phyloP scores from a whole-genome alignment of 306 rosid species.

The Herpetospermum pedunculosum region DNA sequence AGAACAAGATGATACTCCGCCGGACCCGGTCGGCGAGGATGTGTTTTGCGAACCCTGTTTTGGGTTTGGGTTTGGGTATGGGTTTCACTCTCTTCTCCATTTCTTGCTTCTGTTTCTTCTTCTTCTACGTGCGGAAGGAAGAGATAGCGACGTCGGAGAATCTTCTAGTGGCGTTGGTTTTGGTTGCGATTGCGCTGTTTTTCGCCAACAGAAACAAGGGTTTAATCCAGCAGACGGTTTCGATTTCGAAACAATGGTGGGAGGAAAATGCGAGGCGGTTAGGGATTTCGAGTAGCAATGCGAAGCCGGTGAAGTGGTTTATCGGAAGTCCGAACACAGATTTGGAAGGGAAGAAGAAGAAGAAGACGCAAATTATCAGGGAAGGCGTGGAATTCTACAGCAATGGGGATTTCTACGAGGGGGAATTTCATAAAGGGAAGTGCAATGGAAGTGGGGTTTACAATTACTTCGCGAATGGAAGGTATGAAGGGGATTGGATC shows the following conservation, averaged over 20 bases:
- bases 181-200: slow-evolving; percentile 70
- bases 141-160: slow-evolving; percentile 71
- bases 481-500: slow-evolving; percentile 94
- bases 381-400: slow-evolving; percentile 96
- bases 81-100: slow-evolving; percentile 29
- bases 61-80: slow-evolving; percentile 23
- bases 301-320: slow-evolving; percentile 81
- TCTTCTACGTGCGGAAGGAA: slow-evolving; percentile 32
- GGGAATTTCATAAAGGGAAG: slow-evolving; percentile 76
- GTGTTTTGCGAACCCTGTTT: slow-evolving; percentile 11
- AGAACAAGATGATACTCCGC: slow-evolving; percentile 16
- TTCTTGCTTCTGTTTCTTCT: slow-evolving; percentile 41
- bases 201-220: slow-evolving; percentile 50
- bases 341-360: slow-evolving; percentile 5
- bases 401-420: slow-evolving; percentile 94
- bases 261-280: slow-evolving; percentile 39
- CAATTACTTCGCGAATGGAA: slow-evolving; percentile 73
- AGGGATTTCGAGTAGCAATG: slow-evolving; percentile 25
- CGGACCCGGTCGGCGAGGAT: slow-evolving; percentile 20
- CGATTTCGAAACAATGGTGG: slow-evolving; percentile 43
- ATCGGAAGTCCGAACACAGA: slow-evolving; percentile 44
- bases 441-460: slow-evolving; percentile 93
- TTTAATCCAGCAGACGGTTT: slow-evolving; percentile 37
- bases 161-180: slow-evolving; percentile 50
- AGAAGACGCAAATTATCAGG: slow-evolving; percentile 28